A percentile compares a stretch with the other conserved stretches of the same genome.
Conservation (phyloP, 2,329 filamentous ascomycete genomes). For the Orbilia ellipsospora region DNA sequence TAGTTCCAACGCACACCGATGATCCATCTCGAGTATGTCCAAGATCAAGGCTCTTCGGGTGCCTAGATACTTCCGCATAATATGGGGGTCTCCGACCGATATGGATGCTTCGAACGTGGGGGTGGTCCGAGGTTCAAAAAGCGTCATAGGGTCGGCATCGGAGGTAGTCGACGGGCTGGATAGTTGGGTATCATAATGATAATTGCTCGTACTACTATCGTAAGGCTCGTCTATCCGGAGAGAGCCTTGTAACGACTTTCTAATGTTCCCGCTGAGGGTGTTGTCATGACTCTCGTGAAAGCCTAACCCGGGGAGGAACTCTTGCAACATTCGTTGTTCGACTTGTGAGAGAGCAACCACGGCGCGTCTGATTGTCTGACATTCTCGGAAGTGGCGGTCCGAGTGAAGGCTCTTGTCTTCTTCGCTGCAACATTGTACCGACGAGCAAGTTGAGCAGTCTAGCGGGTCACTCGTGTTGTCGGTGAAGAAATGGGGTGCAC, state of each 20-base stretch:
- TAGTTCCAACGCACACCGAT: background rate
- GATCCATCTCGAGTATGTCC: background rate
- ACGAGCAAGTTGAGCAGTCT: background rate
- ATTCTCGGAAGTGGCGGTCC: constrained; percentile 2
- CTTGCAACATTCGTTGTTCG: background rate
- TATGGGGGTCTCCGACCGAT: background rate
- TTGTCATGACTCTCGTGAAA: background rate
- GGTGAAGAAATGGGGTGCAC: no score
- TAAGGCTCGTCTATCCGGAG: background rate
- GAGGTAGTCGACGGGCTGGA: background rate
- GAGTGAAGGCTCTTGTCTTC: background rate
- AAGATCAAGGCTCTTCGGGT: background rate
- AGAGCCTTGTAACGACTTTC: background rate
- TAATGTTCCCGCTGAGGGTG: background rate
- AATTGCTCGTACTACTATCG: background rate
- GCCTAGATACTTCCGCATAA: background rate
- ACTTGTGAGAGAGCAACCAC: background rate
- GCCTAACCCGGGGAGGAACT: background rate
- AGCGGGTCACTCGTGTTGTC: no score
- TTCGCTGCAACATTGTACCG: background rate
- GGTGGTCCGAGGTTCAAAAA: background rate
- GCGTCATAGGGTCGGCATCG: background rate
- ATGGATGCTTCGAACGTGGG: background rate
- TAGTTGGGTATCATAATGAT: background rate
- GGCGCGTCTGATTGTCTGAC: background rate